Base-by-base conservation (phyloP, 768 basidiomycete species). In the Asterophora lycoperdoides region DNA sequence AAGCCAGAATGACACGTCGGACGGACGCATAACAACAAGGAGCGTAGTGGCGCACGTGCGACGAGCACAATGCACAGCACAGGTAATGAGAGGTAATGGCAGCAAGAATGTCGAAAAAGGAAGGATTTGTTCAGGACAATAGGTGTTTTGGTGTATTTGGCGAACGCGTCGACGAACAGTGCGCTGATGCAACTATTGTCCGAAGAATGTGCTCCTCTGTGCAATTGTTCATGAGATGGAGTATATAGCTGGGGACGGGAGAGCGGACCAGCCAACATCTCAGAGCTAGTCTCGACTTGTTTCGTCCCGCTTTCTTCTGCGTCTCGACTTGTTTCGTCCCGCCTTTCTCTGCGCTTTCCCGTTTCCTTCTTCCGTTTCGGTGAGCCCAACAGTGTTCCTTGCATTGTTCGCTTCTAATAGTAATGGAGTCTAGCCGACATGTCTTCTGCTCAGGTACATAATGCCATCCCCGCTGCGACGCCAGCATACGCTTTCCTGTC, bases 401-500 rank as follows among this genome's bases (percentile, higher is more conserved):
- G 41, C 28, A 8, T 52, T 46, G 46, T 47, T 52, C 51, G 46
- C 41, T 38, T 26, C 45, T 43, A 35, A 39, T 54, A 32, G 13
- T 32, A 13, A 13, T 10, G 44, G 36, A 32, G 9, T 17, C 7
- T n/a, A 37, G 38, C 29, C 43, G 15, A 39, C 50, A 55, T 55
- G 49, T 39, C 40, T 37, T 48, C 35, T 41, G 20, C 30, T 20
- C 48, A 46, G 30, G 34, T 34, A 20, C 9, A 35, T 53, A 46
- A 52, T 41, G 38, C n/a, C n/a, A 30, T 17, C 18, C 14, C 38
- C 37, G 6, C 33, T 36, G 33, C 26, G 37, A 44, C 53, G 18
- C 59, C 54, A 0, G 55, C 49, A n/a, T 75, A 73, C 51, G 46
- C 73, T n/a, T 77, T 76, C 56, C 72, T 77, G 1, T 67, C 74